Base-by-base conservation (phyloP, 2,329 filamentous ascomycete genomes). In the Ophiocordyceps camponoti-leonardi region DNA sequence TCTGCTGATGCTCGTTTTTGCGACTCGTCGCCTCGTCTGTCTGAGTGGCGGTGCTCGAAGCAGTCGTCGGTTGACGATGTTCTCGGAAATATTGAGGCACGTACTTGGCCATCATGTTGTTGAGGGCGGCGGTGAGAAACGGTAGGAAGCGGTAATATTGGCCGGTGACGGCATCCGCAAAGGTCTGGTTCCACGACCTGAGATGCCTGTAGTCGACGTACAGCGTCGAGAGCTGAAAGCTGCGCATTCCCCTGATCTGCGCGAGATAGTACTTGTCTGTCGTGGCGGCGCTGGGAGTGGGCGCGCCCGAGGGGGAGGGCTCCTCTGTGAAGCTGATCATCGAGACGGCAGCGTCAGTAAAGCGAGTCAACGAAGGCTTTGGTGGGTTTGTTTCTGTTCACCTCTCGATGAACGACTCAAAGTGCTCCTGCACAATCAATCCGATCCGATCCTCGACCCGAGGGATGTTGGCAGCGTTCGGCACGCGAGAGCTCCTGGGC, bases 101-200 rank as follows among this genome's bases (percentile, higher is more conserved):
- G 65, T 95, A 83, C 66, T 94, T 94, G 53, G 86, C 82, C 54
- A 98, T 93, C 64, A 94, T 78, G 57, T 87, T 93, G 66, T 98
- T 87, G 41, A 98, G 69, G 23, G 83, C 88, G 51, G 83, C 79
- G 20, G 84, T 86, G 56, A 98, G 76, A 61, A 92, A 98, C 3
- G 92, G 92, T 22, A 93, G 73, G 60, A 94, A 94, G 53, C 92
- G 85, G 63, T 95, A 96, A 69, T 95, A 96, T 58, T 93, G 83
- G 54, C 79, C 81, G 52, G 87, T 82, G 50, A 96, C 83, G 44
- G 86, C 90, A 49, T 86, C 81, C 40, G 90, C 86, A 45, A 98
- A 68, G 47, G 83, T 80, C 45, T 83, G 85, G 53, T 88, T 83
- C 61, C 81, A 82, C 33, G 78, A 73, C 47, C 79, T 75, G 28